Percentiles rank a stretch among this genome's conserved stretches.
Conservation (phyloP, 129 eudicot genomes). For the Flaveria ramosissima region DNA sequence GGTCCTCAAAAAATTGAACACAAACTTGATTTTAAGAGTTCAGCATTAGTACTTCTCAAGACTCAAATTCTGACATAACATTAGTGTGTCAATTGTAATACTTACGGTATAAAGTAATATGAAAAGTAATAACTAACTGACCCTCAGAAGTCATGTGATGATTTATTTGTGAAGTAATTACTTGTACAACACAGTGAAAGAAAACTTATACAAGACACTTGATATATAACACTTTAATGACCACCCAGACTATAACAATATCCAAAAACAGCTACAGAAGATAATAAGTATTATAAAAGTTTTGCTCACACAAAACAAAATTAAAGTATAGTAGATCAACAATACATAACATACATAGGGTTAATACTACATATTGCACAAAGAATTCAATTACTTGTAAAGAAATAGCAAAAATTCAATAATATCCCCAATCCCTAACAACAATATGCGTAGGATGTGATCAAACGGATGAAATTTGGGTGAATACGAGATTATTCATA, state of each 20-base stretch:
- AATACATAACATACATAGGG: too few relatives aligned
- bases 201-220: too few relatives aligned
- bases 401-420: background rate
- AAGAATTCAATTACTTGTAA: background rate
- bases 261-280: background rate
- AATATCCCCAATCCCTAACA: background rate
- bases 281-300: background rate
- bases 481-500: constrained; percentile 33
- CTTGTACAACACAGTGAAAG: background rate
- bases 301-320: constrained; percentile 15
- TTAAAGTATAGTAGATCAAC: background rate
- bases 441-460: background rate
- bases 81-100: background rate
- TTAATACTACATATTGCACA: background rate
- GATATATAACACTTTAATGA: background rate
- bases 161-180: background rate
- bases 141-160: background rate
- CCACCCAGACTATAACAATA: background rate
- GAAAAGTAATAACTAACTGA: background rate
- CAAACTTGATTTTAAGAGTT: background rate
- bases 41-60: background rate
- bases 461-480: background rate
- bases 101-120: background rate
- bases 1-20: background rate
- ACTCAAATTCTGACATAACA: background rate